Base-by-base conservation (phyloP, 1,284 basidiomycete genomes). In the Hypsizygus ulmarius region DNA sequence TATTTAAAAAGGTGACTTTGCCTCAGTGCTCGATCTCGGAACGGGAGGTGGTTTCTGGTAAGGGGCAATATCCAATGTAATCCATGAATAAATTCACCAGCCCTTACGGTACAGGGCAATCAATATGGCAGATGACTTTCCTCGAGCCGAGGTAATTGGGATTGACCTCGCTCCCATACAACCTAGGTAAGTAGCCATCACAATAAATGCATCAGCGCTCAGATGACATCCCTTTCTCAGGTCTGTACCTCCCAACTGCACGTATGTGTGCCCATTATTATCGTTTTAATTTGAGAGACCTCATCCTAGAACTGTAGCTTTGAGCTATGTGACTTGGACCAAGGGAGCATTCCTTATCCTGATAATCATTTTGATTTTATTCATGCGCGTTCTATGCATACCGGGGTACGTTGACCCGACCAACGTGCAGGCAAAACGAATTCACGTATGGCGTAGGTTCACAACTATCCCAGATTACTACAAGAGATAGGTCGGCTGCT, bases 121-220 rank as follows among this genome's bases (percentile, higher is more conserved):
- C 50, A 76, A 80, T 62, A 78, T 86, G 65, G 83, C 84, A 35
- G 81, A 84, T 57, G 81, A 84, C 62, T 85, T 85, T 60, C 79
- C 78, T 36, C 70, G 77, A 47, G 81, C 74, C 45, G 77, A 83
- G 54, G 79, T 87, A 48, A 73, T 81, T 57, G 84, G 82, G 16
- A 72, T 84, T 51, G 84, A 87, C 68, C 70, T 85, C 28, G 83
- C 80, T 10, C 84, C 84, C 46, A 77, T 85, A 38, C 84, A 86
- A 60, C 79, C 81, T 39, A 74, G 75, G 84, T 86, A 65, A 48
- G 67, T 63, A 47, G 55, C 54, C 49, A 55, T 56, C 51, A 58
- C 58, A 51, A 54, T 44, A 34, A 29, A 45, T 11, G 25, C 25
- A 32, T 36, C 36, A 43, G 39, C 18, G 30, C 46, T 50, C 39